Base-by-base conservation (phyloP, 169 alveolate genomes). In the Plasmodium gaboni region DNA sequence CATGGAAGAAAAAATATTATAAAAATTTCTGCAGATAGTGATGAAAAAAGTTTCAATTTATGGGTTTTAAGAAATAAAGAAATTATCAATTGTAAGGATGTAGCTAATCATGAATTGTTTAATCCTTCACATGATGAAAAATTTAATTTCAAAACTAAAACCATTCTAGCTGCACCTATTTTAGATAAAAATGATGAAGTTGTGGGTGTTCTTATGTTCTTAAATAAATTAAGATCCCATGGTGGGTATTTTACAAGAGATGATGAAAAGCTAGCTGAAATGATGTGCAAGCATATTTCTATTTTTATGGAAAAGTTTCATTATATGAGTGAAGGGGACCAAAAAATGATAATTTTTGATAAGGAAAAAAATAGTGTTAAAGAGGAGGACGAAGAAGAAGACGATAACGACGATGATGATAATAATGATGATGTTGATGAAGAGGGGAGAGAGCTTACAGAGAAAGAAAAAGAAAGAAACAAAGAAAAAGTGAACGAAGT, bases 61-160 rank as follows among this genome's bases (percentile, higher is more conserved):
- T 76, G 89, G 89, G 89, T 76, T 76, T 67, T 76, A 6, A 24
- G 89, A 44, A 76, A 76, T 22, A 76, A 76, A 76, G 89, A 76
- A 76, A 76, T 76, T 64, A 76, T 76, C 51, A 76, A 76, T 68
- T 76, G 89, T 68, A 76, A 76, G 32, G 74, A 76, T 76, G 89
- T 76, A 19, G 12, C 67, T 15, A 76, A 51, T 76, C 64, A 63
- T 76, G 89, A 76, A 64, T 24, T 76, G 24, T 76, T 64, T 42
- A 76, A 76, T 42, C 89, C 89, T 7, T 12, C 68, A 44, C 89
- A 76, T 76, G 89, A 76, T 76, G 68, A 76, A 63, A 76, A 76
- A 76, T 76, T 76, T 50, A 76, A 76, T 76, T 76, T 76, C 38
- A 76, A 76, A 76, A 76, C 89, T 2, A 76, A 51, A 55, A 76